Base-by-base conservation (phyloP, 495 filamentous ascomycete species). In the Podospora pseudoanserina region DNA sequence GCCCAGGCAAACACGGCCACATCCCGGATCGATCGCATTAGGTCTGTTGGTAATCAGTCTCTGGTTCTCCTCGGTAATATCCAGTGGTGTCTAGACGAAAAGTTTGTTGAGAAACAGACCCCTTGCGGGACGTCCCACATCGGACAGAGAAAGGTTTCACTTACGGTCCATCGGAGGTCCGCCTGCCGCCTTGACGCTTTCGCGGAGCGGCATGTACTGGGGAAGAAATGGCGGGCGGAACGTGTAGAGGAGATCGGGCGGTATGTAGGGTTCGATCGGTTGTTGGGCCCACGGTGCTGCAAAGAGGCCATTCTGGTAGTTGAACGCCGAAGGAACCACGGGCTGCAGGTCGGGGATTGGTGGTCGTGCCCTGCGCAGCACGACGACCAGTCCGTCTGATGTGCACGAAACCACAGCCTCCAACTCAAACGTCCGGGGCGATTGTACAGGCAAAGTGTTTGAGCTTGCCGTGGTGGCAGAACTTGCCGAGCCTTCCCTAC, bases 341-440 rank as follows among this genome's bases (percentile, higher is more conserved):
- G 81, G 76, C 49, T 84, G 81, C 44, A 81, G 80, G 32, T 81
- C 79, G 18, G 91, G 90, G 55, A 92, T 87, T 3, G 87, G 82
- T 19, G 92, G 89, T 28, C 90, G 83, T 30, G 92, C 92, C 61
- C 86, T 87, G 55, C 92, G 90, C 13, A 96, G 82, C 32, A 94
- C 89, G 19, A 96, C 92, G 9, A 96, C 92, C 15, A 96, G 80
- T 13, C 92, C 92, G 75, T 96, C 93, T 1, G 93, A 96, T 2
- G 92, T 93, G 75, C 92, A 96, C 5, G 92, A 96, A 53, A 96
- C 88, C 20, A 96, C 92, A 15, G 92, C 92, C 78, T 96, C 92
- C 53, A 96, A 79, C 72, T 95, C 92, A 64, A 90, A 81, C 13
- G 66, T 66, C 5, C 58, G 66, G 7, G 65, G 56, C 11, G 62